Evolutionary conservation across 176 grass and related monocot genomes (phyloP).

Genomic region (Pontederia crassipes): DNA sequence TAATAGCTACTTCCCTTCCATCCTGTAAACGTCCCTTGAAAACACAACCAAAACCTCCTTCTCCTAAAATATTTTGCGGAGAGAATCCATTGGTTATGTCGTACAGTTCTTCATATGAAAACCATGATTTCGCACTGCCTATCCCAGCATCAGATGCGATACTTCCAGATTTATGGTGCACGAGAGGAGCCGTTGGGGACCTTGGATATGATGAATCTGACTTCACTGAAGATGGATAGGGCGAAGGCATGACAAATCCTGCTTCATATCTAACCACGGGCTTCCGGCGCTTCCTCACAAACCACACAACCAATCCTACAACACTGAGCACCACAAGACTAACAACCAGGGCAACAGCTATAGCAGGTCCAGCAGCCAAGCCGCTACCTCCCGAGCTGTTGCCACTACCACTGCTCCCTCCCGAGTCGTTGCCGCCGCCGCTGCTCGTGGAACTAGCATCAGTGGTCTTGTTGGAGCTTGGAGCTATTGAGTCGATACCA

Average conservation of each 20-base stretch:
- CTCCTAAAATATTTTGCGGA: constrained; percentile 50
- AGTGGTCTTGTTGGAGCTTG: constrained; percentile 26
- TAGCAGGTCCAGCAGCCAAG: not conserved
- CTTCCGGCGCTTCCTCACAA: constrained; percentile 39
- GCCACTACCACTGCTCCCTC: not conserved
- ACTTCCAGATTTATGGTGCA: constrained; percentile 36
- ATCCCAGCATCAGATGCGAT: constrained; percentile 49
- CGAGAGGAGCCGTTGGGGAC: constrained; percentile 33
- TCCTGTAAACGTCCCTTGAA: constrained; percentile 60
- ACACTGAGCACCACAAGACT: constrained; percentile 40
- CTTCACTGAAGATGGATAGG: constrained; percentile 30
- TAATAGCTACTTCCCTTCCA: constrained; percentile 67
- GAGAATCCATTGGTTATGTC: constrained; percentile 76
- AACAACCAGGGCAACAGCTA: constrained; percentile 24
- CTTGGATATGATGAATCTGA: constrained; percentile 24
- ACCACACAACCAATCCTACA: constrained; percentile 35
- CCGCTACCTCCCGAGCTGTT: not conserved
- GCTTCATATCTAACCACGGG: constrained; percentile 33
- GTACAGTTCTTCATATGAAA: constrained; percentile 65
- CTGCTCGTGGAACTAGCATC: not conserved
- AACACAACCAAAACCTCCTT: constrained; percentile 81
- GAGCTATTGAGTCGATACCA: not conserved
- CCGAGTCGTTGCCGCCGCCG: not conserved
- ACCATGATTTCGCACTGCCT: constrained; percentile 38
- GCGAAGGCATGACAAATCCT: constrained; percentile 48